Conservation (phyloP, 805 yeast genomes). For the Candida manassasensis region DNA sequence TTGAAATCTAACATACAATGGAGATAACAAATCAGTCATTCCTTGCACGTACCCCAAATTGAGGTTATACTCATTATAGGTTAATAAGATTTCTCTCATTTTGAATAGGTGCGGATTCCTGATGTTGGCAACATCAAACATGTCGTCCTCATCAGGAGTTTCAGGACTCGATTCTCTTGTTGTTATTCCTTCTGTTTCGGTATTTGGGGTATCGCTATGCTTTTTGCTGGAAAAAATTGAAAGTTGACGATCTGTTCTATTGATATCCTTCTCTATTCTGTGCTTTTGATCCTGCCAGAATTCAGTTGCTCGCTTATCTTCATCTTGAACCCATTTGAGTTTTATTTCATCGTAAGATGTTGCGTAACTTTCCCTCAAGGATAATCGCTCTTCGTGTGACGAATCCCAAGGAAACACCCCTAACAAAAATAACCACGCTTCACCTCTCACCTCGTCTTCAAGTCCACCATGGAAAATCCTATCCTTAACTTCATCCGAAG, state of each 20-base stretch:
- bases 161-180: slow-evolving; percentile 29
- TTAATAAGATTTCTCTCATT: slow-evolving; percentile 72
- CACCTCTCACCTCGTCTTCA: slow-evolving; percentile 49
- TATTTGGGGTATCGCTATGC: slow-evolving; percentile 17
- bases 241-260: slow-evolving; percentile 80
- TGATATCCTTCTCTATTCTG: slow-evolving; percentile 90
- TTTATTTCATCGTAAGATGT: slow-evolving; percentile 62
- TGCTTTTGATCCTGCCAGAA: slow-evolving; percentile 88
- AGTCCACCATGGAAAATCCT: slow-evolving; percentile 90
- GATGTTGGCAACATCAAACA: slow-evolving; percentile 60
- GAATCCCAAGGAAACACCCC: slow-evolving; percentile 90
- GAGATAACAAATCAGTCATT: slow-evolving; percentile 90
- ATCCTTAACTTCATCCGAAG: slow-evolving; percentile 74
- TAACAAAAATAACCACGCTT: slow-evolving; percentile 83
- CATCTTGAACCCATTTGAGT: slow-evolving; percentile 60
- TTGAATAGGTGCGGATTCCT: slow-evolving; percentile 69
- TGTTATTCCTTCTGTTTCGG: slow-evolving; percentile 11
- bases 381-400: slow-evolving; percentile 60
- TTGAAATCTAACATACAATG: slow-evolving; percentile 58
- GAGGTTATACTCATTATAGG: slow-evolving; percentile 79
- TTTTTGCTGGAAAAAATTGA: slow-evolving; percentile 52
- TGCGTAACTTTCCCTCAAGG: slow-evolving; percentile 50
- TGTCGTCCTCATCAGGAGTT: slow-evolving; percentile 35
- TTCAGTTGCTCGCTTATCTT: slow-evolving; percentile 45
- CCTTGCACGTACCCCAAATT: slow-evolving; percentile 97